Conservation (phyloP, 176 grass and related monocot genomes). For the Ensete ventricosum region DNA sequence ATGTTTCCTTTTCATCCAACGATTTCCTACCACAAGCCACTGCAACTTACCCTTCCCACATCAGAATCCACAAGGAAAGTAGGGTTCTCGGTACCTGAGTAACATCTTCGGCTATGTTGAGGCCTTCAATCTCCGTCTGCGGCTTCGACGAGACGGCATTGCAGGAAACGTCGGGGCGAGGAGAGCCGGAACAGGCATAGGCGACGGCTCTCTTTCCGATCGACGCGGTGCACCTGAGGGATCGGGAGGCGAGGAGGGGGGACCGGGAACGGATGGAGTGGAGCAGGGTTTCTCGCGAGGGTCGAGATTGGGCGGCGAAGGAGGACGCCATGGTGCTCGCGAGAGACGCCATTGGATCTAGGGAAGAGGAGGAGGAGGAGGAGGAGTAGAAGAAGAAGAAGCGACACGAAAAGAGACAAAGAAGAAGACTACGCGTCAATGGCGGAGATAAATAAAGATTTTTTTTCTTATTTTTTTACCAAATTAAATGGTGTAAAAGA, state of each 20-base stretch:
- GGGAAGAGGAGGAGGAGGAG: background rate
- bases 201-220: conserved; percentile 9
- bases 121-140: conserved; percentile 55
- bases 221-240: background rate
- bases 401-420: too few relatives aligned
- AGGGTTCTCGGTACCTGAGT: conserved; percentile 42
- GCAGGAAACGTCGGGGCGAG: conserved; percentile 24
- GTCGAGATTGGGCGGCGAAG: background rate
- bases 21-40: too few relatives aligned
- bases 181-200: background rate
- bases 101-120: conserved; percentile 78
- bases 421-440: too few relatives aligned
- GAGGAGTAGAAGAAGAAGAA: too few relatives aligned
- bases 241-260: conserved; percentile 3
- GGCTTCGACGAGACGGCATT: conserved; percentile 33
- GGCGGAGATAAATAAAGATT: too few relatives aligned
- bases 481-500: too few relatives aligned
- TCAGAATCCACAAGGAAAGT: background rate
- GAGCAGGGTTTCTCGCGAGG: too few relatives aligned
- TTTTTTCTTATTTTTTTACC: too few relatives aligned
- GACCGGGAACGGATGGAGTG: background rate
- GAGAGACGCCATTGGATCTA: conserved; percentile 5
- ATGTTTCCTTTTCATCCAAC: too few relatives aligned
- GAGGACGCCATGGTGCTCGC: background rate
- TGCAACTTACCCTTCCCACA: too few relatives aligned